Base-by-base conservation (phyloP, 805 yeast species). In the Kluyveromyces aestuarii region DNA sequence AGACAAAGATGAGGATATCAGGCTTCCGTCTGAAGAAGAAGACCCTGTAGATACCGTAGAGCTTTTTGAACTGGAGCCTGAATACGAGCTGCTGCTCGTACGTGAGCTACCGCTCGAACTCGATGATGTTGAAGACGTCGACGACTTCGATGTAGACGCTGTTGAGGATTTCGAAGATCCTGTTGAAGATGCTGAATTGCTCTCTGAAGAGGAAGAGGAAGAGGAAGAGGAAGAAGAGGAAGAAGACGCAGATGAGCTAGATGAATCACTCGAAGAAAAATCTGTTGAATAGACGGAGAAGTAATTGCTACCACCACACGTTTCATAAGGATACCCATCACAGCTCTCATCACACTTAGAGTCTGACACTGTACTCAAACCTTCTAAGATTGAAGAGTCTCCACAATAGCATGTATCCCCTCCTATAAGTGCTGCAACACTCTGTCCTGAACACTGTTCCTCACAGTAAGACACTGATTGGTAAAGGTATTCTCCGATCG, bases 321-420 rank as follows among this genome's bases (percentile, higher is more conserved):
- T 67, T 48, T 82, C 84, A 2, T 55, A 41, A 9, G 79, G 76
- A 64, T 74, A 87, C n/a, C 88, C 95, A 18, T 60, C 62, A 65
- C 96, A 87, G 5, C 56, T 37, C 1, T 57, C 50, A 45, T 61
- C 52, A 65, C 89, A 83, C 21, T 64, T 52, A 40, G 58, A 50
- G 11, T 61, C 59, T 40, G 59, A 51, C 2, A 64, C 59, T 8
- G 64, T 48, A 3, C 79, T 72, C 2, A 71, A 59, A 9, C 76
- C 69, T 1, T 64, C 49, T 35, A 61, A 38, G 10, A 41, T 36
- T 6, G 48, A 37, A 1, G 68, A 52, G 56, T 74, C 67, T 27
- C 91, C 91, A 64, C 95, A 86, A 58, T 75, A 84, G 63, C 95
- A 86, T 17, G 64, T 62, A 25, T 70, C 57, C 8, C 88, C 87